Base-by-base conservation (phyloP, 2,329 filamentous ascomycete species). In the Colletotrichum orchidophilum region DNA sequence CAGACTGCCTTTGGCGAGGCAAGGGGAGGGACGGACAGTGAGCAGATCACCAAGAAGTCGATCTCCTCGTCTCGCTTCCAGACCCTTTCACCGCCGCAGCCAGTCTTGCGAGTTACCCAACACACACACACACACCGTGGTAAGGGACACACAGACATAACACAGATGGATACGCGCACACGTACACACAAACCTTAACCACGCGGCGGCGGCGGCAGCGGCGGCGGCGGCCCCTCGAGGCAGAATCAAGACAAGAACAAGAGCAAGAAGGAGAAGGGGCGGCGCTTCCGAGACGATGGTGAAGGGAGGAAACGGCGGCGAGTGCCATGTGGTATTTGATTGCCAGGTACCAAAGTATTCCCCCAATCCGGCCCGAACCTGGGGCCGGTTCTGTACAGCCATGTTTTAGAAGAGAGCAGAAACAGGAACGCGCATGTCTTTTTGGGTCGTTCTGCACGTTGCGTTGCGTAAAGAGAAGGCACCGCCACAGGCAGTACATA, bases 341-440 rank as follows among this genome's bases (percentile, higher is more conserved):
- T 33, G 6, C 5, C 27, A 21, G n/a, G 39, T 42, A 42, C 39
- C 39, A 42, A 42, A n/a, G 9, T 42, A 42, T 42, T 42, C 39
- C 39, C 39, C 39, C 18, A n/a, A 42, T 42, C 39, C n/a, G 39
- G 39, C 18, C 39, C 39, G 39, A 27, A 31, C 33, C 29, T 58
- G 15, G 46, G 54, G 63, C 57, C 18, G 33, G 29, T 60, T 50
- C 42, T 50, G 54, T 54, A 54, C 66, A 54, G 54, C 42, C 54
- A 59, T 60, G 66, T 60, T 66, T 66, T 59, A 49, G 61, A 60
- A 46, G 27, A 64, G 61, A 31, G 33, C 61, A 60, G 66, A 54
- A 60, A 60, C 54, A 66, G 62, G 66, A 70, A 59, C 33, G 66
- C 62, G 62, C 62, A 60, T 60, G 53, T 63, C 26, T 49, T 55